These are phyloP conservation scores for Fraxinus cuspidata DNA, from an alignment of 257 asterid genomes.

Conservation along the genomic window DNA sequence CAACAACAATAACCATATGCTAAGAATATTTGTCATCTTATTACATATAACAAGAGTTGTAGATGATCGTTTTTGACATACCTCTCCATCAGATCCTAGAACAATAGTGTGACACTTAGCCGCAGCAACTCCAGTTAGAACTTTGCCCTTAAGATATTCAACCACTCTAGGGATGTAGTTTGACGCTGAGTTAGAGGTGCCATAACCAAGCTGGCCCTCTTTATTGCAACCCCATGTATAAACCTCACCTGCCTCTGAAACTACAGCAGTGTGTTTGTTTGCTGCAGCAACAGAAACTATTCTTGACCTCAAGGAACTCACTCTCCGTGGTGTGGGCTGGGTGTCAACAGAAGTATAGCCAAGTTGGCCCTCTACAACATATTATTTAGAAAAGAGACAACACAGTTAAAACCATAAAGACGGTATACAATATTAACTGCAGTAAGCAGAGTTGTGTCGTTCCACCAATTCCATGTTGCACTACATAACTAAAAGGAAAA, in stretches of 20 bases:
- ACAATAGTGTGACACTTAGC: slow-evolving; percentile 94
- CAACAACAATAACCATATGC: not conserved
- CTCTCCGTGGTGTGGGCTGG: slow-evolving; percentile 96
- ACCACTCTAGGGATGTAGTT: slow-evolving; percentile 91
- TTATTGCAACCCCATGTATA: slow-evolving; percentile 99
- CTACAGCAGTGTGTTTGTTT: slow-evolving; percentile 93
- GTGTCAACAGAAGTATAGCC: slow-evolving; percentile 98
- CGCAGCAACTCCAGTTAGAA: slow-evolving; percentile 69
- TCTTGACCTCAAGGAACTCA: slow-evolving; percentile 75
- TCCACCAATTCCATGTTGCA: slow-evolving; percentile 10
- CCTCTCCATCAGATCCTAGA: slow-evolving; percentile 97
- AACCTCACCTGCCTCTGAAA: slow-evolving; percentile 85
- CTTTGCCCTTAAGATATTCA: slow-evolving; percentile 88
- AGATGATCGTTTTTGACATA: slow-evolving; percentile 27
- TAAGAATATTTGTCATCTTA: not conserved
- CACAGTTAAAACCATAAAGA: slow-evolving; percentile 13
- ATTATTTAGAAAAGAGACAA: slow-evolving; percentile 25
- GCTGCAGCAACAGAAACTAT: slow-evolving; percentile 93
- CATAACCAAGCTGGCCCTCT: slow-evolving; percentile 99
- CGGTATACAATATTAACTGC: slow-evolving; percentile 17
- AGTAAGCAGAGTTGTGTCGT: not conserved
- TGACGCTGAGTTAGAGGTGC: slow-evolving; percentile 95
- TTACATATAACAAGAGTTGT: slow-evolving; percentile 19
- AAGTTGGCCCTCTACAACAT: slow-evolving; percentile 94
- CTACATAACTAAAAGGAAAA: slow-evolving; percentile 12